These are phyloP conservation scores for Isabelozyma pseudorhagii DNA, from an alignment of 805 yeast species.

Conservation along the genomic window DNA sequence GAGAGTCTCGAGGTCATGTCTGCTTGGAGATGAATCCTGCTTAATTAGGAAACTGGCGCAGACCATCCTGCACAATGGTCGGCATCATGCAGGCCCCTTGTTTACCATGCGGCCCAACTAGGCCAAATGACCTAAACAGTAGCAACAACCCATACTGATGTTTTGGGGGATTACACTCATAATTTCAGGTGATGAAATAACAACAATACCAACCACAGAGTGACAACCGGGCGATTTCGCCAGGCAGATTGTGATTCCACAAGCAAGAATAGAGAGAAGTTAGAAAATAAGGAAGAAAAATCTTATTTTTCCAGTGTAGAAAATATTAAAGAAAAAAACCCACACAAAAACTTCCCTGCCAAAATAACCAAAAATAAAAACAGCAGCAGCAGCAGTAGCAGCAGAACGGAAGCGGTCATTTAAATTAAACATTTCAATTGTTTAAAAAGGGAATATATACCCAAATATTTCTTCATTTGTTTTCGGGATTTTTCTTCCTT, in stretches of 20 bases:
- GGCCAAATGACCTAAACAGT: neutral
- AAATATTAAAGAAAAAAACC: neutral
- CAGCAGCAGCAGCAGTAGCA: neutral
- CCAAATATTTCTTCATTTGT: neutral
- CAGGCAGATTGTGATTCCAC: too few species aligned
- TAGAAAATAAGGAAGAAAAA: too few species aligned
- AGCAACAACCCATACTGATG: neutral
- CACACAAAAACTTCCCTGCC: neutral
- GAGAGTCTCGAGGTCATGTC: neutral
- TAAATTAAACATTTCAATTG: neutral
- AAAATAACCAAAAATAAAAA: neutral
- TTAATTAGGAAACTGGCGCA: neutral
- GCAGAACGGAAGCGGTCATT: neutral
- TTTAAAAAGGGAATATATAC: neutral
- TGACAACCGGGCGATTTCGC: too few species aligned
- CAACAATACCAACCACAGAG: neutral
- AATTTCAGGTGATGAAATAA: neutral
- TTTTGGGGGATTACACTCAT: neutral
- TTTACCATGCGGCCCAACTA: neutral
- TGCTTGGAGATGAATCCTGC: neutral
- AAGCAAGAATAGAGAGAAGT: too few species aligned
- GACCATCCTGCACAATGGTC: neutral
- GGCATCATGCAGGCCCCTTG: neutral
- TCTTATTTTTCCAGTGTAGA: neutral
- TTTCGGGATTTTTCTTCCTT: neutral